Base-by-base conservation (phyloP, 139 green algal genomes). In the Yamagishiella unicocca region DNA sequence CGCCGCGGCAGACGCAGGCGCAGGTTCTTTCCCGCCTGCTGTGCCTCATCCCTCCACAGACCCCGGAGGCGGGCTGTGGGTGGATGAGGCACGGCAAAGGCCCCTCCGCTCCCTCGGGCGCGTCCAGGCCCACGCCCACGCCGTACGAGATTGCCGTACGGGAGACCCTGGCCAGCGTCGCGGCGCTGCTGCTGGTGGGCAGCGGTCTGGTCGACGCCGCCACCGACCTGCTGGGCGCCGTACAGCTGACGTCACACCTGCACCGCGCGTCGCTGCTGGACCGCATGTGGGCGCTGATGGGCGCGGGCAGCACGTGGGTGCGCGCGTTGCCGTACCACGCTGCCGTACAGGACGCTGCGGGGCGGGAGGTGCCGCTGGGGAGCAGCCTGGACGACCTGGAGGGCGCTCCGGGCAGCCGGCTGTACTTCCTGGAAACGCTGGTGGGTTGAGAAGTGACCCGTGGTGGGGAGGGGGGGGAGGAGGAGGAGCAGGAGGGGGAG, bases 201-300 rank as follows among this genome's bases (percentile, higher is more conserved):
- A 83, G 76, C 58, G 76, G 76, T n/a, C 27, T 38, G 5, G 22
- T 70, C 27, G 53, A 4, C 35, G 53, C 53, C 31, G 53, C 76
- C 29, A 33, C 5, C 0, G 24, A 17, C 53, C 21, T 83, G 53
- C 43, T 66, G 54, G 19, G 7, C 2, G 17, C 29, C 35, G 53
- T 25, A 22, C 76, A 21, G 35, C 33, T 83, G 21, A 7, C 9
- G 25, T 40, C 45, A 12, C 74, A 82, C 74, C 9, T 46, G n/a
- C 74, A 82, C 46, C 50, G 76, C 19, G 33, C 76, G 1, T 29
- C 43, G 1, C 53, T 83, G 24, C 55, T 83, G 33, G 76, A 83
- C 76, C 24, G 76, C 7, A 33, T 83, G 35, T 83, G 76, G 76
- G 76, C 76, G 53, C 54, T 83, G 10, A 53, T 53, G 53, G 76